Conservation (phyloP, 1,284 basidiomycete genomes). For the Ganoderma multipileum region DNA sequence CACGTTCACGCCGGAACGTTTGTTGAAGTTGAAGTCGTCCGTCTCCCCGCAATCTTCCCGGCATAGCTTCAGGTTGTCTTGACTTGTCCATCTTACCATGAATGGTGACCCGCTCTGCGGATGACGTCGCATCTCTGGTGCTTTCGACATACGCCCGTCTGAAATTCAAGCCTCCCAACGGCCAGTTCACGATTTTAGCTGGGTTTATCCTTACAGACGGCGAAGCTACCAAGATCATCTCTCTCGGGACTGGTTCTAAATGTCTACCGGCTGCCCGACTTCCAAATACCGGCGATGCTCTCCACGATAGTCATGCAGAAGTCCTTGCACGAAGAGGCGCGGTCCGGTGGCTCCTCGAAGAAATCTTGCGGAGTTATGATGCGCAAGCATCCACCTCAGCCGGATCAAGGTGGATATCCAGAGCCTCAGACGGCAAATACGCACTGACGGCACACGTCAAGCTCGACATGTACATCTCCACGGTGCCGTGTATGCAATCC, state of each 20-base stretch:
- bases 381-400: constrained; percentile 27
- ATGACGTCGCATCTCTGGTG: constrained; percentile 40
- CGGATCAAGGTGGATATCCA: constrained; percentile 49
- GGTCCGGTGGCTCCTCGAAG: constrained; percentile 81
- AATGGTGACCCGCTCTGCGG: constrained; percentile 32
- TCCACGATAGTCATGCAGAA: constrained; percentile 94
- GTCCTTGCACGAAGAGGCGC: constrained; percentile 84
- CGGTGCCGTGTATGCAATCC: constrained; percentile 80
- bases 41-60: no score
- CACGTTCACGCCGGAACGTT: not conserved
- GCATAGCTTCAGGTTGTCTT: not conserved
- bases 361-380: constrained; percentile 52
- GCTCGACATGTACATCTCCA: constrained; percentile 84
- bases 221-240: constrained; percentile 57
- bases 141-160: constrained; percentile 52
- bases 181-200: constrained; percentile 68
- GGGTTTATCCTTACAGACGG: constrained; percentile 55
- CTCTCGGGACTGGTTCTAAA: constrained; percentile 87
- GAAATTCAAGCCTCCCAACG: constrained; percentile 53
- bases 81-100: constrained; percentile 15
- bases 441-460: constrained; percentile 55
- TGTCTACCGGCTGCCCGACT: constrained; percentile 76
- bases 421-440: constrained; percentile 50
- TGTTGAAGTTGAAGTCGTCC: no score
- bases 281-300: constrained; percentile 75